These are phyloP conservation scores for Pueraria montana DNA, from an alignment of 306 rosid genomes.

Conservation along the genomic window DNA sequence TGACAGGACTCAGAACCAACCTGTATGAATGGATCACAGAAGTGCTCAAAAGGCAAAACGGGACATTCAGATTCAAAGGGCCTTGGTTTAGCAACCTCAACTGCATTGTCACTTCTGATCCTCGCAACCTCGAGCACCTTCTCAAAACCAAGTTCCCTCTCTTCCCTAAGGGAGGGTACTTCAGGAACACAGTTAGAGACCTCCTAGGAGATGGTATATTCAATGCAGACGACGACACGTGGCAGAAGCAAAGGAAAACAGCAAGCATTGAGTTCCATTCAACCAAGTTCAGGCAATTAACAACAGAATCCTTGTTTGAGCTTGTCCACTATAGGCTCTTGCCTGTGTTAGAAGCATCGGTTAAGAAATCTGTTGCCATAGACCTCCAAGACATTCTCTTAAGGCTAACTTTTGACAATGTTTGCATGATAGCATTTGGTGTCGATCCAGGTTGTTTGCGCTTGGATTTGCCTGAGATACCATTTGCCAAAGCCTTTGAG, in stretches of 20 bases:
- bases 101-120: slow-evolving; percentile 79
- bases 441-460: slow-evolving; percentile 89
- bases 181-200: slow-evolving; percentile 73
- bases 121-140: slow-evolving; percentile 84
- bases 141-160: slow-evolving; percentile 78
- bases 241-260: slow-evolving; percentile 88
- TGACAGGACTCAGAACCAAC: slow-evolving; percentile 53
- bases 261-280: slow-evolving; percentile 95
- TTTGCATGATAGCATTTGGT: slow-evolving; percentile 94
- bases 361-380: slow-evolving; percentile 35
- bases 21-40: slow-evolving; percentile 78
- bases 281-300: slow-evolving; percentile 69
- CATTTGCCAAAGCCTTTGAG: slow-evolving; percentile 90
- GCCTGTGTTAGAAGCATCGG: slow-evolving; percentile 62
- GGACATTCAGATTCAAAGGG: slow-evolving; percentile 77
- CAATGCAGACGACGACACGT: slow-evolving; percentile 77
- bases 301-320: slow-evolving; percentile 65
- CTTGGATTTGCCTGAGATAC: slow-evolving; percentile 64
- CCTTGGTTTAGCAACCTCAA: slow-evolving; percentile 77
- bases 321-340: slow-evolving; percentile 79
- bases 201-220: slow-evolving; percentile 91
- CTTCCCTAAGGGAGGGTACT: slow-evolving; percentile 84
- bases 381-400: slow-evolving; percentile 88
- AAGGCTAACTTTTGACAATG: slow-evolving; percentile 88
- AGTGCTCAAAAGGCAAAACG: slow-evolving; percentile 57